phyloP scores from a whole-genome alignment of 2,329 filamentous ascomycete species.

The Aspergillus novofumigatus region DNA sequence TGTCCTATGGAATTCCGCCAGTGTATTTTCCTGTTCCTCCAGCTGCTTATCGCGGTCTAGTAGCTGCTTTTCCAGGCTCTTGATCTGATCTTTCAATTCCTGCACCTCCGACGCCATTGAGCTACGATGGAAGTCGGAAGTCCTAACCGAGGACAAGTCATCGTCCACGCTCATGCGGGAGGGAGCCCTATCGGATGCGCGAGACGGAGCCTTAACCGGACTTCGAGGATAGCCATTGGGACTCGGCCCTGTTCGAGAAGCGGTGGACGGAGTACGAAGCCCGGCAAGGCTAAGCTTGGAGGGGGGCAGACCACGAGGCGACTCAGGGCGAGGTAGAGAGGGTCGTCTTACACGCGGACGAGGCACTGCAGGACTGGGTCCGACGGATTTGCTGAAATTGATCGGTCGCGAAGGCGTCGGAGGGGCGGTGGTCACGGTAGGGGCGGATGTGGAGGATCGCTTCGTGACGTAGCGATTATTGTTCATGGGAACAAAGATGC shows the following conservation, averaged over 20 bases:
- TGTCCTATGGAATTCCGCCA: slow-evolving; percentile 86
- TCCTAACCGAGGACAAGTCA: slow-evolving; percentile 29
- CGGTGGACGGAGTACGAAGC: slow-evolving; percentile 54
- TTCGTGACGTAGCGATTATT: slow-evolving; percentile 65
- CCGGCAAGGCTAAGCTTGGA: slow-evolving; percentile 53
- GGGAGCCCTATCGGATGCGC: slow-evolving; percentile 35
- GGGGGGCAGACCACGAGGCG: slow-evolving; percentile 62
- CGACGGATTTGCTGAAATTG: slow-evolving; percentile 86
- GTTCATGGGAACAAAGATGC: slow-evolving; percentile 86
- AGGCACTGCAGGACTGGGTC: slow-evolving; percentile 65
- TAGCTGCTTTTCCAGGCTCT: slow-evolving; percentile 67
- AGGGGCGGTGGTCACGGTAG: slow-evolving; percentile 53
- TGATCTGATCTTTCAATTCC: slow-evolving; percentile 65
- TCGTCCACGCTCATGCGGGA: slow-evolving; percentile 39
- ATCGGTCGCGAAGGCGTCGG: slow-evolving; percentile 64
- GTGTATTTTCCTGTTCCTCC: slow-evolving; percentile 76
- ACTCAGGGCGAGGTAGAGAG: slow-evolving; percentile 83
- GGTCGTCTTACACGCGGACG: slow-evolving; percentile 63
- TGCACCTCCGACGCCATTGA: slow-evolving; percentile 26
- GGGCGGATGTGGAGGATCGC: slow-evolving; percentile 44
- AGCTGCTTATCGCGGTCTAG: slow-evolving; percentile 82
- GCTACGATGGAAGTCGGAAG: slow-evolving; percentile 27
- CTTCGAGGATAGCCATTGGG: slow-evolving; percentile 45
- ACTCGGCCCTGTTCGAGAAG: slow-evolving; percentile 22
- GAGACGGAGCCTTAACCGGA: slow-evolving; percentile 36